Evolutionary conservation across 2,329 filamentous ascomycete species (phyloP), one percentile per base, ranked within the genome.

Genomic region (Alternaria burnsii): DNA sequence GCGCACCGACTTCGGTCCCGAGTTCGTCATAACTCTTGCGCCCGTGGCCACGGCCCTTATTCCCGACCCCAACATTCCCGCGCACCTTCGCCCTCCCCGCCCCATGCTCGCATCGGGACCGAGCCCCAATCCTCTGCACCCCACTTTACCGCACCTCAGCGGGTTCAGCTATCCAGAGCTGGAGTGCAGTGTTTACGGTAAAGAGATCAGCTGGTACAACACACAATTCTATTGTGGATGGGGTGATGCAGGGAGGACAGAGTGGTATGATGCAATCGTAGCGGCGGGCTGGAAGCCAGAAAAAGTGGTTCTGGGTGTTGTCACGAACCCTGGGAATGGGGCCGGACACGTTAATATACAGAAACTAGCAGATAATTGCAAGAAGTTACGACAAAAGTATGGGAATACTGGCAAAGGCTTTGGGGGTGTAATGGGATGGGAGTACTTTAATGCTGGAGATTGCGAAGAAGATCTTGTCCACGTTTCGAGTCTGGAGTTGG

Each of bases 201-300:
- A 59, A 18, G 73, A 89, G 43, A 91, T 97, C 28, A 84, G 85
- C 3, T 97, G 93, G 88, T 97, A 97, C 78, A 97, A 97, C 74
- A 85, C 90, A 6, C 94, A 97, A 74, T 97, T 97, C 79, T 97
- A 97, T 83, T 95, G 91, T 73, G 93, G 93, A 2, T 97, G 92
- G 89, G 92, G 92, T 9, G 87, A 88, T 50, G 87, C 88, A 1
- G 80, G 83, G 28, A 83, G 77, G 14, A 82, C 82, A 3, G 71
- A 75, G 22, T 83, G 81, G 70, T 87, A 84, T 71, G 84, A 86
- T 58, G 78, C 82, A 52, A 84, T 87, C 54, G 76, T 87, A 30
- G 80, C 82, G 14, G 82, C 84, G 44, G 93, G 93, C 9, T 97
- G 91, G 89, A 82, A 86, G 2, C 84, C 92, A 0, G 80, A 87